phyloP scores from a whole-genome alignment of 1,284 basidiomycete species.

The Leccinum pachyderme region DNA sequence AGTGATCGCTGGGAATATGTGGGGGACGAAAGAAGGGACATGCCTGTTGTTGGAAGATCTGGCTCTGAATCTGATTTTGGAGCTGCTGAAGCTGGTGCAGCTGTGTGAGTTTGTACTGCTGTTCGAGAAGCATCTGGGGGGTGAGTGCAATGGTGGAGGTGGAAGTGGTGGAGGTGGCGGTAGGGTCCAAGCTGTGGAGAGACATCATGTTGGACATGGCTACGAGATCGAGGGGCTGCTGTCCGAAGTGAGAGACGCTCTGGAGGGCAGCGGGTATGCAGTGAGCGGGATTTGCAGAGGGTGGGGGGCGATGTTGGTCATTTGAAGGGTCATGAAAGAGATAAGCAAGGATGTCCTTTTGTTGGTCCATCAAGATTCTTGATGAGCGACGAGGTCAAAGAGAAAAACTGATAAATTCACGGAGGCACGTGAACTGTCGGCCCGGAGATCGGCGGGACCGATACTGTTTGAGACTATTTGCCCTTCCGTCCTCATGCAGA shows the following conservation, averaged over 20 bases:
- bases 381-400: too few species aligned
- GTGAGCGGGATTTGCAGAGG: conserved; percentile 6
- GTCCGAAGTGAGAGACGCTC: conserved; percentile 22
- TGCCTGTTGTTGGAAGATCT: conserved; percentile 85
- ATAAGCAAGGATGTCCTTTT: conserved; percentile 43
- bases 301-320: conserved; percentile 19
- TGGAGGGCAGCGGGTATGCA: conserved; percentile 17
- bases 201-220: conserved; percentile 46
- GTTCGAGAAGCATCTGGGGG: conserved; percentile 48
- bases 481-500: background rate
- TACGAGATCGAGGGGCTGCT: conserved; percentile 45
- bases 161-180: background rate
- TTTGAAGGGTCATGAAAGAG: conserved; percentile 38
- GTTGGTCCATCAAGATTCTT: conserved; percentile 12
- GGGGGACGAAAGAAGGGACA: conserved; percentile 14
- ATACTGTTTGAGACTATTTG: background rate
- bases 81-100: conserved; percentile 75
- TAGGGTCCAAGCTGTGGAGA: conserved; percentile 38
- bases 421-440: background rate
- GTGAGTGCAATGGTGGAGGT: conserved; percentile 24
- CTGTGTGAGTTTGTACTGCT: conserved; percentile 70
- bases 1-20: conserved; percentile 7
- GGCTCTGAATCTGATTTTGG: conserved; percentile 78
- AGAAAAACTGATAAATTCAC: background rate
- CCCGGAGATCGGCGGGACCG: background rate